phyloP scores from a whole-genome alignment of 768 basidiomycete genomes.

The Neoboletus magnificus region DNA sequence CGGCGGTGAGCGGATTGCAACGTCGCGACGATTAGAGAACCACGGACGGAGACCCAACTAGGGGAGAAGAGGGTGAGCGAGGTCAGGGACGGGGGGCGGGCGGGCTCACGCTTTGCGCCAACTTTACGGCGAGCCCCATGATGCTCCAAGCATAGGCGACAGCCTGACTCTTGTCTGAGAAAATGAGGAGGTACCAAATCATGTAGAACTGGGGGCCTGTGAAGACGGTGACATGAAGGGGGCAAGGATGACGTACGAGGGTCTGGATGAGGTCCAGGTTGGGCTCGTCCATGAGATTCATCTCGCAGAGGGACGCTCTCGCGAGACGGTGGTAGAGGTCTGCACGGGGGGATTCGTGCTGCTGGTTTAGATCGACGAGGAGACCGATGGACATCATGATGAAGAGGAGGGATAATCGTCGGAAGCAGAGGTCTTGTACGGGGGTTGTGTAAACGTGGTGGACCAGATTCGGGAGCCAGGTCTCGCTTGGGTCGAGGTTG shows the following conservation, averaged over 20 bases:
- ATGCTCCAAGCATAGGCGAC: conserved; percentile 74
- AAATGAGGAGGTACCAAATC: conserved; percentile 73
- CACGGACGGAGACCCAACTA: conserved; percentile 68
- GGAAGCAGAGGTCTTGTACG: conserved; percentile 58
- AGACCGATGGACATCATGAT: conserved; percentile 74
- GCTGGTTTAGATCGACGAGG: conserved; percentile 58
- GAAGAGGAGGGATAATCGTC: conserved; percentile 62
- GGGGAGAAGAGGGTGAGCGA: conserved; percentile 3
- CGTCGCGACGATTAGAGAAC: conserved; percentile 2
- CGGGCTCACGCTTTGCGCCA: conserved; percentile 64
- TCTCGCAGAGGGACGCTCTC: conserved; percentile 65
- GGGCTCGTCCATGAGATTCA: conserved; percentile 71
- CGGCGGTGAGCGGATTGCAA: conserved; percentile 22
- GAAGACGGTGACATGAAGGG: conserved; percentile 28
- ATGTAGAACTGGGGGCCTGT: conserved; percentile 55
- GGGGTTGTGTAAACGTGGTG: conserved; percentile 65
- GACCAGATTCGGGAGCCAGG: conserved; percentile 64
- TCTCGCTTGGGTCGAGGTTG: conserved; percentile 67
- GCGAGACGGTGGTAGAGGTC: conserved; percentile 67
- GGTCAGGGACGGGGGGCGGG: background rate
- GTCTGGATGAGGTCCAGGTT: conserved; percentile 71
- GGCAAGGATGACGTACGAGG: conserved; percentile 40
- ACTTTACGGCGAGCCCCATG: conserved; percentile 70
- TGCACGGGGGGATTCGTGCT: conserved; percentile 53
- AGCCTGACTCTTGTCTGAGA: conserved; percentile 70